Evolutionary conservation across 345 rosid species (phyloP), one percentile per base, ranked within the genome.

Genomic region (Turritis glabra): DNA sequence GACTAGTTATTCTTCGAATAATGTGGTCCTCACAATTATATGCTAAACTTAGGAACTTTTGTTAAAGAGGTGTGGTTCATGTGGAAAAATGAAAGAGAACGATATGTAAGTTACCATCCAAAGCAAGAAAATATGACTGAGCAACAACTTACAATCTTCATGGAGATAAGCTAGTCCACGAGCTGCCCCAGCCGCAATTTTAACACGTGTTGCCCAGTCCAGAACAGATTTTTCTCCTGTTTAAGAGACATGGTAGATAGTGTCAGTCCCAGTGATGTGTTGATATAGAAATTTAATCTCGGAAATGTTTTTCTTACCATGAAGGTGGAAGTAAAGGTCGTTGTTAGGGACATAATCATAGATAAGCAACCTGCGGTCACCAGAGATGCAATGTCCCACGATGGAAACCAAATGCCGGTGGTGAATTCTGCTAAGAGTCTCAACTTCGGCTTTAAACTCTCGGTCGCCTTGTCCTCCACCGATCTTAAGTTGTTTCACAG

Each of bases 151-250:
- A 91, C 98, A 94, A 77, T 90, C 97, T 79, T 94, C 97, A 83
- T 94, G 97, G 70, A 94, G 98, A 83, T 94, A 94, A 83, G 96
- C 93, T 55, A 91, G 78, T 66, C 98, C 98, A 69, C 97, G 98
- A 84, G 97, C 95, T 5, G 98, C 97, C 12, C 98, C 98, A 61
- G 82, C 86, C 43, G 97, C 98, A 56, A 94, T 80, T 82, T 80
- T 94, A 27, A 91, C 82, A 54, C 98, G 97, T 41, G 75, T 79
- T 75, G 82, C 81, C 98, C 98, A 94, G 74, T 87, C 93, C 50
- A 91, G 77, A 75, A 83, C 87, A 40, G 67, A 61, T 40, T 1
- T 61, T 40, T 80, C 82, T 73, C 79, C 84, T 65, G 80, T 92
- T 87, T 69, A 56, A 52, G 56, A 51, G 48, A 64, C 32, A 46